A percentile compares a stretch with the other conserved stretches of the same genome.
These are phyloP conservation scores for Cutaneotrichosporon cutaneum DNA, from an alignment of 1,284 basidiomycete species.

Conservation along the genomic window DNA sequence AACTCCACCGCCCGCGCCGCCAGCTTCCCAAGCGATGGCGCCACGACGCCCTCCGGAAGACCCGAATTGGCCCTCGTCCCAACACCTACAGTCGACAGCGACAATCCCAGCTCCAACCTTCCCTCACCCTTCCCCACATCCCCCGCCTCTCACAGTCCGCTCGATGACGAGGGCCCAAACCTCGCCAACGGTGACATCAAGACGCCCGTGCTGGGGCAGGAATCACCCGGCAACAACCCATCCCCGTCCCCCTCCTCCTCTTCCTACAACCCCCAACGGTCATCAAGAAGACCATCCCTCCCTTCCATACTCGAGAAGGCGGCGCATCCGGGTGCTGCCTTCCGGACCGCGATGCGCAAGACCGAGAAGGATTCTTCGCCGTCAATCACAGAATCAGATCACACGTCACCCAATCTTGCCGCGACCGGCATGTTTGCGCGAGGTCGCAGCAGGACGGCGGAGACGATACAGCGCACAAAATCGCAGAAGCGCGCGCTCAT, in stretches of 20 bases:
- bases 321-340: slow-evolving; percentile 41
- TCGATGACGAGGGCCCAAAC: background rate
- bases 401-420: background rate
- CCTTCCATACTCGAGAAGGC: slow-evolving; percentile 53
- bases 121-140: slow-evolving; percentile 9
- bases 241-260: slow-evolving; percentile 5
- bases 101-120: slow-evolving; percentile 9
- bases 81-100: slow-evolving; percentile 9
- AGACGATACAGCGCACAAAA: slow-evolving; percentile 8
- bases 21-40: background rate
- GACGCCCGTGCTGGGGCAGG: background rate
- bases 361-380: slow-evolving; percentile 20
- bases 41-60: slow-evolving; percentile 3
- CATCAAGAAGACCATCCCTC: slow-evolving; percentile 48
- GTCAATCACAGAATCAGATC: slow-evolving; percentile 15
- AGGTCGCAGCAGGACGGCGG: slow-evolving; percentile 10
- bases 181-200: background rate
- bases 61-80: slow-evolving; percentile 3
- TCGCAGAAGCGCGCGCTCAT: slow-evolving; percentile 38
- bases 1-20: background rate
- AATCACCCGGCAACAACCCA: background rate
- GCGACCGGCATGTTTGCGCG: slow-evolving; percentile 23
- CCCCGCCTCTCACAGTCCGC: background rate
- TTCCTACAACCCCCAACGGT: slow-evolving; percentile 10
- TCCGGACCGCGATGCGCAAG: slow-evolving; percentile 38